Base-by-base conservation (phyloP, 2,329 filamentous ascomycete genomes). In the Trichoderma semiorbis region DNA sequence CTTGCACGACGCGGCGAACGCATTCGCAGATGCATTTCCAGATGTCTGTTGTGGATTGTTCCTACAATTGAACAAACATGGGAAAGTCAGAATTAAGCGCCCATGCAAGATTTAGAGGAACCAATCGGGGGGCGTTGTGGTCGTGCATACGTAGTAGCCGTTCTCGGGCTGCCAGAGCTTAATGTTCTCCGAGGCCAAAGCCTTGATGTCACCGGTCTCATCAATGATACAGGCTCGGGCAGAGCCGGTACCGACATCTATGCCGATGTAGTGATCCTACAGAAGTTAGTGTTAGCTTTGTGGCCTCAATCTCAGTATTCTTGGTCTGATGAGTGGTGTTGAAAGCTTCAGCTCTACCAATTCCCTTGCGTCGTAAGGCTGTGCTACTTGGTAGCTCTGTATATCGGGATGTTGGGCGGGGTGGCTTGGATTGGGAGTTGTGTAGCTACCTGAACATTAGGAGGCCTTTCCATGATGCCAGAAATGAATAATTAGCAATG, bases 41-140 rank as follows among this genome's bases (percentile, higher is more conserved):
- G 79, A 99, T 99, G 81, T 99, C 93, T 65, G 91, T 93, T 0
- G 96, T 98, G 18, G 95, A 98, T 95, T 99, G 96, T 85, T 99
- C 96, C 94, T 85, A 72, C 6, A 34, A 7, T n/a, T 21, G 53
- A 5, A 30, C 28, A 10, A 30, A 12, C 16, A 63, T 76, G 21
- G 12, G 39, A 14, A 28, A 12, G 53, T 72, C 43, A 72, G 71
- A 60, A 53, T 66, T 36, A 11, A 58, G 12, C 11, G 32, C 11
- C 47, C 11, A 21, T 50, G 34, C 26, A 57, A 21, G 28, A 36
- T 60, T 50, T 36, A 8, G 14, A 16, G 28, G 5, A 21, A 8
- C 36, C 57, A 69, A 62, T 72, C 55, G 70, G 64, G 55, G 43
- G 16, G 64, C 12, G 21, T 47, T 39, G 7, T 36, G 43, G 50